Conservation (phyloP, 768 basidiomycete genomes). For the Omphalotus guepiniiformis region DNA sequence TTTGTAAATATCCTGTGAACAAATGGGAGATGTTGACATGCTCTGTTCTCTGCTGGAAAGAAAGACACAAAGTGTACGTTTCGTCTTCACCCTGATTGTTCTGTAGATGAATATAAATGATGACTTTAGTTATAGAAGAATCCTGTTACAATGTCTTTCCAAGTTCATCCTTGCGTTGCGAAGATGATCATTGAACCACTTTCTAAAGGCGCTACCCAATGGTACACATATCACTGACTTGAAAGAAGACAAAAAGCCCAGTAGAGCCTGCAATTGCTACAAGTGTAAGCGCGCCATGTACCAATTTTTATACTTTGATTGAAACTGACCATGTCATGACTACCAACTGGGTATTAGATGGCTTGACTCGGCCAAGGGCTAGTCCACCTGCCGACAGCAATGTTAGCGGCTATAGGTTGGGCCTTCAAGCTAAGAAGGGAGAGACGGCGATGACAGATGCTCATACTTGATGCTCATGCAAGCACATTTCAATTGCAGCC, state of each 20-base stretch:
- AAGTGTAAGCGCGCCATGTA: constrained; percentile 36
- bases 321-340: neutral
- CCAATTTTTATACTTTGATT: constrained; percentile 35
- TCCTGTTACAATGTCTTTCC: constrained; percentile 47
- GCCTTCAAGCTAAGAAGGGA: no score
- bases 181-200: constrained; percentile 45
- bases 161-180: constrained; percentile 51
- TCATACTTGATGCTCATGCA: no score
- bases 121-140: constrained; percentile 51
- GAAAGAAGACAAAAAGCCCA: constrained; percentile 64
- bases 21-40: no score
- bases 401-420: no score
- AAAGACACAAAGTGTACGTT: constrained; percentile 43
- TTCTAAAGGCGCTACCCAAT: constrained; percentile 44
- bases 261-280: constrained; percentile 89
- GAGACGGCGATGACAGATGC: no score
- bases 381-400: no score
- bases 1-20: no score
- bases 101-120: neutral
- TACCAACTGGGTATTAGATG: no score
- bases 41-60: constrained; percentile 52
- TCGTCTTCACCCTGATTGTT: neutral
- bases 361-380: no score
- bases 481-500: no score
- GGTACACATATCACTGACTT: constrained; percentile 75